Conservation (phyloP, 179 eudicot species). For the Beta corolliflora region DNA sequence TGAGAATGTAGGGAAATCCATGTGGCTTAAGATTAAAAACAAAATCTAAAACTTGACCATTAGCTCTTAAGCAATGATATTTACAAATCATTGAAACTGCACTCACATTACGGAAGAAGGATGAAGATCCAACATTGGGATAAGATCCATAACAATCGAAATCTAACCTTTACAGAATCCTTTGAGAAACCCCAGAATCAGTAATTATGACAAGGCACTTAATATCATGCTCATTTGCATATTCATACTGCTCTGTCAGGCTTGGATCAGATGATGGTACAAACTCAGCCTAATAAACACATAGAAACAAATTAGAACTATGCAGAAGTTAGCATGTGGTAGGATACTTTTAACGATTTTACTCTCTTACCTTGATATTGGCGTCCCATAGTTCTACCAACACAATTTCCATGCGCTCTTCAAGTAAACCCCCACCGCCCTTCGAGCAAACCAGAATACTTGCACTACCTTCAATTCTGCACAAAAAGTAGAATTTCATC, state of each 20-base stretch:
- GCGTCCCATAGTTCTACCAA: slow-evolving; percentile 87
- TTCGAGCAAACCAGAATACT: slow-evolving; percentile 82
- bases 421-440: slow-evolving; percentile 90
- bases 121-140: neutral
- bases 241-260: slow-evolving; percentile 94
- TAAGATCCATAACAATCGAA: neutral
- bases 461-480: slow-evolving; percentile 56
- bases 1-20: neutral
- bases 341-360: slow-evolving; percentile 5
- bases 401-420: slow-evolving; percentile 94
- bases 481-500: slow-evolving; percentile 1
- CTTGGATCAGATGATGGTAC: slow-evolving; percentile 88
- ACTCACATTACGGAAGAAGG: neutral
- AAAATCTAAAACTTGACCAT: neutral
- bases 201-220: slow-evolving; percentile 85
- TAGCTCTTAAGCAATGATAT: neutral
- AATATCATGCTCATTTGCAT: slow-evolving; percentile 92
- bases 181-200: slow-evolving; percentile 72
- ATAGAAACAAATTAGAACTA: neutral
- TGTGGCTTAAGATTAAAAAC: neutral
- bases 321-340: slow-evolving; percentile 7
- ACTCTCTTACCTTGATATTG: slow-evolving; percentile 60
- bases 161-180: slow-evolving; percentile 74
- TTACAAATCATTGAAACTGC: neutral
- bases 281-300: slow-evolving; percentile 66